These are phyloP conservation scores for Fraxinus sp. DNA, from an alignment of 305 asterid species.

Conservation along the genomic window DNA sequence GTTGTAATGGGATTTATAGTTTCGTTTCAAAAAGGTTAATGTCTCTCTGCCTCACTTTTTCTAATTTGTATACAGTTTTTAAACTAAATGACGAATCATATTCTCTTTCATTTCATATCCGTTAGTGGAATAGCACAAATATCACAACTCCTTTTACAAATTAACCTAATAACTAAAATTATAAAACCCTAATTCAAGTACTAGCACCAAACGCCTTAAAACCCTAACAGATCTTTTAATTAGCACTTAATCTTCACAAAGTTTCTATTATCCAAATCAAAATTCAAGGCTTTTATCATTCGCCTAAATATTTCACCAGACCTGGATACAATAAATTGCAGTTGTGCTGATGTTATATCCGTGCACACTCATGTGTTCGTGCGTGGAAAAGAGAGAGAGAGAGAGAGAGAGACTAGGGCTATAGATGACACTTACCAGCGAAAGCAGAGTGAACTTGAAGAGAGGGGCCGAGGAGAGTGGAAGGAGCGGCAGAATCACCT, in stretches of 20 bases:
- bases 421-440: conserved; percentile 53
- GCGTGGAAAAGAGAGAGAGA: not conserved
- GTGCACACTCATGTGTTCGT: not conserved
- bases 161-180: not conserved
- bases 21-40: not conserved
- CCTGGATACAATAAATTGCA: not conserved
- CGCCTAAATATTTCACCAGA: conserved; percentile 1
- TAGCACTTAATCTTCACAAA: not conserved
- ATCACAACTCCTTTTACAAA: not conserved
- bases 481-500: conserved; percentile 66
- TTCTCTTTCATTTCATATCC: not conserved
- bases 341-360: not conserved
- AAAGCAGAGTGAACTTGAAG: conserved; percentile 85
- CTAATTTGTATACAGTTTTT: not conserved
- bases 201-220: not conserved
- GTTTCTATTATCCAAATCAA: not conserved
- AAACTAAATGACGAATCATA: not conserved
- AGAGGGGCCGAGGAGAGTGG: conserved; percentile 84
- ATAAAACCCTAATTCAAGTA: not conserved
- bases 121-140: not conserved
- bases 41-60: not conserved
- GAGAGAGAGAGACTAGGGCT: conserved; percentile 4
- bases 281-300: not conserved
- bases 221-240: not conserved
- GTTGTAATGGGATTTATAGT: not conserved